Percentiles rank a stretch among this genome's conserved stretches.
Conservation (phyloP, 2,329 filamentous ascomycete genomes). For the Hypoxylon sp. region DNA sequence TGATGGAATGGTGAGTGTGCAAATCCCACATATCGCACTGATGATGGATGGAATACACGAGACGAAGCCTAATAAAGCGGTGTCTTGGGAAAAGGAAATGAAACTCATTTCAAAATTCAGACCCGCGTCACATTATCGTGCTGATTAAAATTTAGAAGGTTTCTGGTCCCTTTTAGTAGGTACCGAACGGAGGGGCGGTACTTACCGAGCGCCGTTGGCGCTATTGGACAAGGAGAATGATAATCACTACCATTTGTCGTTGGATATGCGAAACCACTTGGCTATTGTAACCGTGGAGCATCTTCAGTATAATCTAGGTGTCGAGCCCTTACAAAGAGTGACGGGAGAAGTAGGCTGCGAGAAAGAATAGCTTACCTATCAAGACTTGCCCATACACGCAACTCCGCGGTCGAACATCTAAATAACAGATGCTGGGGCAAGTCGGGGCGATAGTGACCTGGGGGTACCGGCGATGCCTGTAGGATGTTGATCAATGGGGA, state of each 20-base stretch:
- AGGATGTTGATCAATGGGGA: constrained; percentile 42
- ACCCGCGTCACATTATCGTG: constrained; percentile 41
- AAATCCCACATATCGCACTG: constrained; percentile 8
- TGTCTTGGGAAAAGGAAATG: constrained; percentile 41
- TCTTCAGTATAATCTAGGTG: background rate
- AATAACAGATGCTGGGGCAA: constrained; percentile 13
- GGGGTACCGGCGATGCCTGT: constrained; percentile 32
- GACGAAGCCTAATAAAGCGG: constrained; percentile 8
- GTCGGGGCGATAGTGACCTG: constrained; percentile 15
- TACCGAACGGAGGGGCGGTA: constrained; percentile 10
- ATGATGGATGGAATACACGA: background rate
- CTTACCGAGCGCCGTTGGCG: constrained; percentile 14
- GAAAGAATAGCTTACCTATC: background rate
- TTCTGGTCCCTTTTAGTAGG: constrained; percentile 22
- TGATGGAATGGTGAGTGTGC: background rate
- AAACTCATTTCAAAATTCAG: constrained; percentile 42
- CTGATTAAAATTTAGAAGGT: constrained; percentile 33
- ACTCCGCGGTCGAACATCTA: background rate
- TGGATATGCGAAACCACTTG: background rate
- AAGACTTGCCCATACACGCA: no score
- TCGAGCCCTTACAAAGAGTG: background rate
- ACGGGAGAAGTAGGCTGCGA: background rate
- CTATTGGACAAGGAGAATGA: constrained; percentile 13
- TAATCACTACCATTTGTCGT: background rate
- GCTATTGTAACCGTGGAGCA: background rate